Percentiles rank a stretch among this genome's conserved stretches.
Conservation (phyloP, 768 basidiomycete species). For the Nidula microcarpa region DNA sequence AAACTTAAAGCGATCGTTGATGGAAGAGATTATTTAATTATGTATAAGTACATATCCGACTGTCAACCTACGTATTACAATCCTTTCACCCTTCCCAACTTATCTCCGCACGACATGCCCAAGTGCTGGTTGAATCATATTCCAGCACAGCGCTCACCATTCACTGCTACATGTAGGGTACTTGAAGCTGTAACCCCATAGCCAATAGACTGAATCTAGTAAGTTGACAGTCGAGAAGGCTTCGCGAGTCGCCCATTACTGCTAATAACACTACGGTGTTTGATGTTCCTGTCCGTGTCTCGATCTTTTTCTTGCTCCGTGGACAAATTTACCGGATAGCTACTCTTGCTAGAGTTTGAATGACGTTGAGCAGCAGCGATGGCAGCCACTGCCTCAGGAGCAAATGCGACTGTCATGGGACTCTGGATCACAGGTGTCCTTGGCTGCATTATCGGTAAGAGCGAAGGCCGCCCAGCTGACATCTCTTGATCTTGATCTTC, state of each 20-base stretch:
- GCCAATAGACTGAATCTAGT: background rate
- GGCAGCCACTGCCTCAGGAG: background rate
- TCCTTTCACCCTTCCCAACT: no score
- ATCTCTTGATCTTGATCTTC: background rate
- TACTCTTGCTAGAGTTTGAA: background rate
- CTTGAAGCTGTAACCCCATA: no score
- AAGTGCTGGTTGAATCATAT: no score
- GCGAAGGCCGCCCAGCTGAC: background rate
- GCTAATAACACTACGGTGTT: background rate
- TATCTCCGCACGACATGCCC: no score
- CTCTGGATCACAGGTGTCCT: background rate
- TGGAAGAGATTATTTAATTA: no score
- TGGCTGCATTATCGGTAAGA: background rate
- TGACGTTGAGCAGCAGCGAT: background rate
- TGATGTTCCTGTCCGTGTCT: background rate
- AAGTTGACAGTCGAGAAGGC: background rate
- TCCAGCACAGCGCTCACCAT: no score
- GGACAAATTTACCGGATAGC: background rate
- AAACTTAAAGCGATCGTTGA: no score
- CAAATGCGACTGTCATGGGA: background rate
- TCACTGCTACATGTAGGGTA: no score
- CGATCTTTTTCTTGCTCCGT: background rate
- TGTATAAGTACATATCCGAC: no score
- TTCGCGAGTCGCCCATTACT: background rate
- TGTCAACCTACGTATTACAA: no score